Conservation (phyloP, 805 yeast genomes). For the Danielozyma ontarioensis region DNA sequence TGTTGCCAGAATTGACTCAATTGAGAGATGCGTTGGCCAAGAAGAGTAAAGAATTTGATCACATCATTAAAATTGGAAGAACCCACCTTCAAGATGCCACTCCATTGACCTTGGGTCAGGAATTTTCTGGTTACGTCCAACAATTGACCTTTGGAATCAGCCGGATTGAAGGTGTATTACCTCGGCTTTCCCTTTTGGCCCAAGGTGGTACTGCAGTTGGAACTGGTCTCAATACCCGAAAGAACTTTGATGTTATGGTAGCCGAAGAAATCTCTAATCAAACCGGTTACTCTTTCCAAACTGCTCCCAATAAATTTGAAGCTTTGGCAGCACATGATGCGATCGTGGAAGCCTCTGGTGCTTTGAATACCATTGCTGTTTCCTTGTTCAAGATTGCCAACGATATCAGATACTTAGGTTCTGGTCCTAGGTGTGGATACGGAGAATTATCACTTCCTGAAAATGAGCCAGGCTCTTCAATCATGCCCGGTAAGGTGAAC, state of each 20-base stretch:
- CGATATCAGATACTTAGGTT: constrained; percentile 35
- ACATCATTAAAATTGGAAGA: constrained; percentile 35
- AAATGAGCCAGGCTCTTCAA: constrained; percentile 38
- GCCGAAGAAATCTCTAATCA: constrained; percentile 28
- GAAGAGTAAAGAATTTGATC: constrained; percentile 27
- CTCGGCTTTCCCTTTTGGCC: constrained; percentile 29
- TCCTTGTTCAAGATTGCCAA: constrained; percentile 36
- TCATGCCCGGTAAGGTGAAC: constrained; percentile 39
- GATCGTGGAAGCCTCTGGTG: constrained; percentile 36
- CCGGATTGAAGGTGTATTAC: constrained; percentile 27
- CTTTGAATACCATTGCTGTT: constrained; percentile 32
- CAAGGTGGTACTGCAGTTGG: constrained; percentile 42
- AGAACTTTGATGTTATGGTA: constrained; percentile 31
- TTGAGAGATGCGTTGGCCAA: constrained; percentile 27
- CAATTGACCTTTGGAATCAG: constrained; percentile 31
- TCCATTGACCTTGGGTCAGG: constrained; percentile 37
- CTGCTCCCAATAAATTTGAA: constrained; percentile 38
- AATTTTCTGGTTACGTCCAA: constrained; percentile 35
- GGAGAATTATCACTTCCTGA: constrained; percentile 36
- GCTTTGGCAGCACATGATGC: constrained; percentile 40
- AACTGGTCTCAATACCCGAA: constrained; percentile 34
- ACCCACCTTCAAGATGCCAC: constrained; percentile 39
- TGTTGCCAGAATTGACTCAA: constrained; percentile 28
- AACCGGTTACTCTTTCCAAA: constrained; percentile 28
- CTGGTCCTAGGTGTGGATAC: constrained; percentile 38